Evolutionary conservation across 2,329 filamentous ascomycete species (phyloP).

Genomic region (Hysterium pulicare): DNA sequence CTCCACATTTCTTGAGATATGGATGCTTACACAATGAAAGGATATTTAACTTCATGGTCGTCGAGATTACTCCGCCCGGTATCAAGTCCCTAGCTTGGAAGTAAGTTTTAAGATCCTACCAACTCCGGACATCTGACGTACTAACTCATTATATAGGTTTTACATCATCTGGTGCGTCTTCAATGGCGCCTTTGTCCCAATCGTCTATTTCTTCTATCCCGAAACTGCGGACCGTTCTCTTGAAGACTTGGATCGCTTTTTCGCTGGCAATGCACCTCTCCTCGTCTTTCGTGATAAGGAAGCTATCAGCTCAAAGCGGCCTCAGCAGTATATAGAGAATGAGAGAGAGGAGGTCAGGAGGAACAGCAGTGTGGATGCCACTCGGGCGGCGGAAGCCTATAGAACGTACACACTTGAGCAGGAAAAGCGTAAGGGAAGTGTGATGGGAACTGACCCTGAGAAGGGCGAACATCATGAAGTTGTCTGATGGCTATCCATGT

Average conservation of each 20-base stretch:
- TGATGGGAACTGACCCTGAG: too few species aligned
- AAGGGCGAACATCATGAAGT: too few species aligned
- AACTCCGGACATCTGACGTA: too few species aligned
- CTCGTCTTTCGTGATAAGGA: slow-evolving; percentile 49
- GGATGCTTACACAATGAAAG: too few species aligned
- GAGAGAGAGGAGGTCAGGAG: slow-evolving; percentile 36
- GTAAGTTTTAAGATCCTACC: too few species aligned
- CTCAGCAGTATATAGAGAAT: slow-evolving; percentile 43
- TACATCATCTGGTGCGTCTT: slow-evolving; percentile 47
- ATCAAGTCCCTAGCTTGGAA: slow-evolving; percentile 41
- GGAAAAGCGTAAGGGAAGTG: too few species aligned
- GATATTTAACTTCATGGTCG: slow-evolving; percentile 18
- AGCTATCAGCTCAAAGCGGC: slow-evolving; percentile 44
- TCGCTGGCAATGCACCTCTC: slow-evolving; percentile 24
- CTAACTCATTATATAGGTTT: too few species aligned
- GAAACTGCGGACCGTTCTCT: slow-evolving; percentile 28
- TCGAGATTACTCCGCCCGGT: slow-evolving; percentile 45
- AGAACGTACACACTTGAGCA: too few species aligned
- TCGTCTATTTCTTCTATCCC: slow-evolving; percentile 28
- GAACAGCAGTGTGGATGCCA: slow-evolving; percentile 9
- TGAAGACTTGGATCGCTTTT: slow-evolving; percentile 31
- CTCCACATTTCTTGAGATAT: too few species aligned
- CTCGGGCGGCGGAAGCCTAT: too few species aligned
- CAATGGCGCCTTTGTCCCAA: slow-evolving; percentile 49
- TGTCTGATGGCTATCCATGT: too few species aligned